These are phyloP conservation scores for Cladosporium sp. DNA, from an alignment of 2,329 filamentous ascomycete species.

Conservation along the genomic window DNA sequence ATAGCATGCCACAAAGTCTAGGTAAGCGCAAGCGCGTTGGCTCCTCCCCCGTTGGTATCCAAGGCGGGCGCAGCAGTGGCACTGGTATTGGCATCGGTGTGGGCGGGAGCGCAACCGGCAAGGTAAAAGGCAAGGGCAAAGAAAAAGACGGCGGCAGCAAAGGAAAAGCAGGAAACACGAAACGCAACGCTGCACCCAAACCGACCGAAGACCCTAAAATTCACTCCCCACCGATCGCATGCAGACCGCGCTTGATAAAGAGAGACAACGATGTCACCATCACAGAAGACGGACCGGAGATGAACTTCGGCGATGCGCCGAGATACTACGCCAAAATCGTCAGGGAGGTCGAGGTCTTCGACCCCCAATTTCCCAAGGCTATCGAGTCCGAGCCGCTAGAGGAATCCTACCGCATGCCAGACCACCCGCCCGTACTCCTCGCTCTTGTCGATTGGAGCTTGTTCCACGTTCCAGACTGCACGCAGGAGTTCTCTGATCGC, in stretches of 20 bases:
- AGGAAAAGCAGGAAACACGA: background rate
- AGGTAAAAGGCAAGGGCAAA: background rate
- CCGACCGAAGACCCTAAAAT: background rate
- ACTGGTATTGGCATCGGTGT: background rate
- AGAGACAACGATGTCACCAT: background rate
- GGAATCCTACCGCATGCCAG: background rate
- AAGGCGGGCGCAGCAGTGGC: background rate
- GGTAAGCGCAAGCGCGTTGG: background rate
- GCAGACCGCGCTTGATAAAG: background rate
- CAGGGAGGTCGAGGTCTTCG: background rate
- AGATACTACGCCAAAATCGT: conserved; percentile 1
- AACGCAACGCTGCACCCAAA: background rate
- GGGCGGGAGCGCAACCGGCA: background rate
- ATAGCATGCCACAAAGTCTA: background rate
- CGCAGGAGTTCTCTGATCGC: background rate
- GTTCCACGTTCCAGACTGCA: background rate
- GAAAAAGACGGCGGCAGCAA: background rate
- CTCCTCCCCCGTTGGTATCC: background rate
- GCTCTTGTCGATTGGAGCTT: conserved; percentile 4
- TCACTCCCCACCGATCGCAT: background rate
- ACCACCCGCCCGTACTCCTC: background rate
- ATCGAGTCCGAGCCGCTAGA: background rate
- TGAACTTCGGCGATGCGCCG: background rate
- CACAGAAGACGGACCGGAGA: background rate
- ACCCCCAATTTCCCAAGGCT: background rate